A percentile compares a stretch with the other conserved stretches of the same genome.
These are phyloP conservation scores for Syzygium aqueum DNA, from an alignment of 345 rosid species.

Conservation along the genomic window DNA sequence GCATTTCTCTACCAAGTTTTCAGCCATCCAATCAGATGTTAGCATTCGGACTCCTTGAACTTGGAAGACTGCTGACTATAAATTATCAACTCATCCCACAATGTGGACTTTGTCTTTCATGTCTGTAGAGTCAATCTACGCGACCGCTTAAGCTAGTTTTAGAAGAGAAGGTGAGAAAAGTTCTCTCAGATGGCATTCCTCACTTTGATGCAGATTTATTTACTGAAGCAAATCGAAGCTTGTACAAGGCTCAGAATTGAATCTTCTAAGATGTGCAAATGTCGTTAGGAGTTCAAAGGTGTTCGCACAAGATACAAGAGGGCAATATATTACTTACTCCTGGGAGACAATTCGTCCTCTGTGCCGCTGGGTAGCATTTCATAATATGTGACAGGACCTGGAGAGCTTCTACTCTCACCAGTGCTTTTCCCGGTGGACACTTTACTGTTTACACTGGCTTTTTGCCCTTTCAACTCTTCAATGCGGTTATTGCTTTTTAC, in stretches of 20 bases:
- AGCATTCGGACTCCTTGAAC: not conserved
- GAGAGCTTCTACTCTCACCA: not conserved
- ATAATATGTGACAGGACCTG: conserved; percentile 22
- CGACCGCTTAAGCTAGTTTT: not conserved
- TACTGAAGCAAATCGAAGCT: not conserved
- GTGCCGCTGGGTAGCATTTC: conserved; percentile 52
- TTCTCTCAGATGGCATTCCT: not conserved
- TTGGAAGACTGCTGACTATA: not conserved
- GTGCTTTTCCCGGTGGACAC: not conserved
- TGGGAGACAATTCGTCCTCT: not conserved
- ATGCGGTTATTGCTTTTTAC: conserved; percentile 32
- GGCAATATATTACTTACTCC: conserved; percentile 14
- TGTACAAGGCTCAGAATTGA: not conserved
- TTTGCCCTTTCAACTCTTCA: conserved; percentile 26
- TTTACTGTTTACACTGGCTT: not conserved
- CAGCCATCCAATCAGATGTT: not conserved
- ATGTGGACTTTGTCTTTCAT: not conserved
- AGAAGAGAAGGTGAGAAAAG: not conserved
- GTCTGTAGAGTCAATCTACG: not conserved
- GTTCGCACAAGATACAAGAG: not conserved
- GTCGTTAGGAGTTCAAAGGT: not conserved
- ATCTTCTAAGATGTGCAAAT: not conserved
- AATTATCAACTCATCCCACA: not conserved
- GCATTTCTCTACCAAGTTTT: not conserved
- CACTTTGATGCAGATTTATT: not conserved